Percentiles rank a stretch among this genome's conserved stretches.
phyloP scores from a whole-genome alignment of 257 asterid genomes.

The Solanum habrochaites region DNA sequence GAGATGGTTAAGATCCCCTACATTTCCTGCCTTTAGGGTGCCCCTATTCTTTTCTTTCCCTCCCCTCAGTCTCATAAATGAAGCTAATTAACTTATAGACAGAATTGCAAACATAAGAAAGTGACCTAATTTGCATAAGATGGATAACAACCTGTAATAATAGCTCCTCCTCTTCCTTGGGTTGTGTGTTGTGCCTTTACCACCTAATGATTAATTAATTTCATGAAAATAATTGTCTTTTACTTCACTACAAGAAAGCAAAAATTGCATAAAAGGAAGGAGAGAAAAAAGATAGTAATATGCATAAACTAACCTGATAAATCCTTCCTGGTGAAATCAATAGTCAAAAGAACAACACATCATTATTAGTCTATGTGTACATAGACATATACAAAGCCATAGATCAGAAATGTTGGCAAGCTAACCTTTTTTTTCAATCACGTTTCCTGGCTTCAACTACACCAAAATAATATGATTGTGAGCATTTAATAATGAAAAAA shows the following conservation, averaged over 20 bases:
- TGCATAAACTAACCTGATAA: slow-evolving; percentile 52
- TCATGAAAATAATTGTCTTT: not conserved
- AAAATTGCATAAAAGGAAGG: not conserved
- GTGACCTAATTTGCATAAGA: not conserved
- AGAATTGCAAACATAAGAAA: not conserved
- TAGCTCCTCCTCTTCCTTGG: slow-evolving; percentile 98
- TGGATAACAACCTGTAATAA: slow-evolving; percentile 62
- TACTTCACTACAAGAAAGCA: not conserved
- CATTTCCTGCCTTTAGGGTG: too few relatives aligned
- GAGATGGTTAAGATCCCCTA: too few relatives aligned
- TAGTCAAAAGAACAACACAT: slow-evolving; percentile 15
- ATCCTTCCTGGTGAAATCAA: slow-evolving; percentile 53
- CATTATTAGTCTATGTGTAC: slow-evolving; percentile 6
- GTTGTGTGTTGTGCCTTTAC: slow-evolving; percentile 77
- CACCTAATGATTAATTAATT: slow-evolving; percentile 38
- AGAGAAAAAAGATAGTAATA: not conserved
- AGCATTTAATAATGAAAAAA: not conserved
- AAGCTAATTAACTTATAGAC: not conserved
- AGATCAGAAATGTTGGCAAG: not conserved
- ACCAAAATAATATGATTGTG: not conserved
- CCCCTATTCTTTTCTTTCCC: too few relatives aligned
- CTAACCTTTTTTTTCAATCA: slow-evolving; percentile 83
- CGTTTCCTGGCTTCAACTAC: slow-evolving; percentile 89
- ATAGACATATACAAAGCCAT: not conserved
- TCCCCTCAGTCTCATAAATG: too few relatives aligned